A percentile compares a stretch with the other conserved stretches of the same genome.
These are phyloP conservation scores for Russula foetens DNA, from an alignment of 768 basidiomycete genomes.

Conservation along the genomic window DNA sequence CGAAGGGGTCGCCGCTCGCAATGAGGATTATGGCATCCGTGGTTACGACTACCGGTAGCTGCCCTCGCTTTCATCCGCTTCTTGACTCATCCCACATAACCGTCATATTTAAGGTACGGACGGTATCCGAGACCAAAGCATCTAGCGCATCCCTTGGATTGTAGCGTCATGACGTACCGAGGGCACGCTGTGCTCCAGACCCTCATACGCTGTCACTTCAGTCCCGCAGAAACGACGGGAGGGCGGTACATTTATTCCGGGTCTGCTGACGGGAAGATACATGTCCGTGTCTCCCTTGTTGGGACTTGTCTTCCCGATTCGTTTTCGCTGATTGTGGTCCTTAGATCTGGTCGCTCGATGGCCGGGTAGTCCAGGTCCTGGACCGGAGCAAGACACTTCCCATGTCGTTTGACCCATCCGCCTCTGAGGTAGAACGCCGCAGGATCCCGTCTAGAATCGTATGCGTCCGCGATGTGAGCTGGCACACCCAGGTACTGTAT, in stretches of 20 bases:
- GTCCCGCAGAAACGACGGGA: conserved; percentile 87
- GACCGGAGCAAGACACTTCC: conserved; percentile 71
- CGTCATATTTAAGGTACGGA: conserved; percentile 39
- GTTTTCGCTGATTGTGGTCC: background rate
- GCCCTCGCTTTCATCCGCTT: background rate
- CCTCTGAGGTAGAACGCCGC: conserved; percentile 33
- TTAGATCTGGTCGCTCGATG: conserved; percentile 94
- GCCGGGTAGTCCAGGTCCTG: conserved; percentile 71
- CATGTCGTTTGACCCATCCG: conserved; percentile 67
- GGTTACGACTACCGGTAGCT: conserved; percentile 80
- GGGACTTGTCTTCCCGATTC: background rate
- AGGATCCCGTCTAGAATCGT: conserved; percentile 28
- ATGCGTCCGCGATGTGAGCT: conserved; percentile 90
- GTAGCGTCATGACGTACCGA: conserved; percentile 92
- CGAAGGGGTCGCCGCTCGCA: conserved; percentile 43
- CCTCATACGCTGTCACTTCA: conserved; percentile 94
- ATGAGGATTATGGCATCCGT: conserved; percentile 45
- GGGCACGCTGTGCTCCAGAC: conserved; percentile 89
- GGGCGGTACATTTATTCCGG: conserved; percentile 93
- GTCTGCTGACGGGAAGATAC: conserved; percentile 76
- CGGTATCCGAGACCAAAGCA: conserved; percentile 56
- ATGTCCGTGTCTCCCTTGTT: conserved; percentile 40
- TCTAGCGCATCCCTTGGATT: conserved; percentile 74
- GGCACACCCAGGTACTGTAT: conserved; percentile 70
- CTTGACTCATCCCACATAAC: background rate